Conservation (phyloP, 306 rosid species). For the Quercus variabilis region DNA sequence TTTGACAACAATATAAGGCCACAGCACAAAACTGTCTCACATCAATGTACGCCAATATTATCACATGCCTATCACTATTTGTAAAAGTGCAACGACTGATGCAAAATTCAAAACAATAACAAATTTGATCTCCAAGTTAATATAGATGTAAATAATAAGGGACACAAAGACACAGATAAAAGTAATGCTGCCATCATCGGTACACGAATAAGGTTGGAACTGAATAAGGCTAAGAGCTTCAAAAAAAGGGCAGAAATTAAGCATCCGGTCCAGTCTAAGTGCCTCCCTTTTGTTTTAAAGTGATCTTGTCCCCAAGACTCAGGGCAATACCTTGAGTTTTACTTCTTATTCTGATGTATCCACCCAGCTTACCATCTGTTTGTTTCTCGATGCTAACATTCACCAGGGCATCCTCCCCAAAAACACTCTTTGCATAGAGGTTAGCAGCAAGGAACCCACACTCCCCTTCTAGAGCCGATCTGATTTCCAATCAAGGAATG, state of each 20-base stretch:
- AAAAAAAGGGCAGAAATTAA: conserved; percentile 13
- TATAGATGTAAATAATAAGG: not conserved
- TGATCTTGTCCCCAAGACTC: conserved; percentile 97
- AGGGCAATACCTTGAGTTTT: conserved; percentile 99
- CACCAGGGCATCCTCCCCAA: conserved; percentile 97
- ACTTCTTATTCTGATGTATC: conserved; percentile 98
- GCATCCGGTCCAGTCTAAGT: conserved; percentile 33
- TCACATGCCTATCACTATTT: conserved; percentile 25
- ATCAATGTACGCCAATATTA: conserved; percentile 32
- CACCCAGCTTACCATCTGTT: conserved; percentile 79
- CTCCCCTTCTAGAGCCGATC: conserved; percentile 95
- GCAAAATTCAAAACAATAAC: conserved; percentile 37
- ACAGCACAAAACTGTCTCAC: conserved; percentile 26
- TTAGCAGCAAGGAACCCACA: conserved; percentile 98
- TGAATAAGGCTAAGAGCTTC: conserved; percentile 19
- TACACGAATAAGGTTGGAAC: not conserved
- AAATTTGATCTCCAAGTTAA: conserved; percentile 32
- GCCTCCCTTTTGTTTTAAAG: conserved; percentile 94
- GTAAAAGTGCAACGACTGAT: conserved; percentile 25
- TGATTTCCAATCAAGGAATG: conserved; percentile 26
- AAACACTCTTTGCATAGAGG: conserved; percentile 93
- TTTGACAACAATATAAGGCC: not conserved
- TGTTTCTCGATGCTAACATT: conserved; percentile 95
- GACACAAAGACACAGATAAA: conserved; percentile 5
- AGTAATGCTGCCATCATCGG: conserved; percentile 30